Conservation (phyloP, 1,284 basidiomycete genomes). For the Moesziomyces antarcticus region DNA sequence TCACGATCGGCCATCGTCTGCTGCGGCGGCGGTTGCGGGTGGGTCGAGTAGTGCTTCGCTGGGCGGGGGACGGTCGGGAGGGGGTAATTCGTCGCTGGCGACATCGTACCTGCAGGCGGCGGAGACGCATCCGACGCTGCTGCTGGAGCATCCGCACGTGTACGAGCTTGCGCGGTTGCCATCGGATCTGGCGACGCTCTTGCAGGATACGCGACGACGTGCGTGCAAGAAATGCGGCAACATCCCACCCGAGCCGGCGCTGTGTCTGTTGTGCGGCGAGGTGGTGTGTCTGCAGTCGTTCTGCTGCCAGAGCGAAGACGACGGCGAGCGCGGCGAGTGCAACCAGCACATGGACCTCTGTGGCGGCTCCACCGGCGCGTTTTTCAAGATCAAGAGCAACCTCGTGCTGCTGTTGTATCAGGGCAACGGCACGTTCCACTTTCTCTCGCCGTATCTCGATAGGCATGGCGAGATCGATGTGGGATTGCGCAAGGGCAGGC, state of each 20-base stretch:
- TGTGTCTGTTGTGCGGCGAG: conserved; percentile 90
- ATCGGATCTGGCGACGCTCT: conserved; percentile 82
- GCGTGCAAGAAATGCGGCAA: conserved; percentile 82
- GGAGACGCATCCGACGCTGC: conserved; percentile 69
- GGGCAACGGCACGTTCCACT: conserved; percentile 85
- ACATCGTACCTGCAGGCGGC: conserved; percentile 49
- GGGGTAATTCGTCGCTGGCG: conserved; percentile 14
- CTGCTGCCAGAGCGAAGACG: conserved; percentile 84
- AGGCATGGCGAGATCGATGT: conserved; percentile 93
- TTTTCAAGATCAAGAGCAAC: conserved; percentile 91
- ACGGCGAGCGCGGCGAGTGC: conserved; percentile 78
- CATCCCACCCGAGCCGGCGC: conserved; percentile 84
- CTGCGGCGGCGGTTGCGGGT: conserved; percentile 15
- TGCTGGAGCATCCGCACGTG: conserved; percentile 79
- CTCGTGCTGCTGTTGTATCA: conserved; percentile 91
- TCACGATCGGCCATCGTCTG: conserved; percentile 36
- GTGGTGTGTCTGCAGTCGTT: conserved; percentile 91
- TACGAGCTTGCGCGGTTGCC: conserved; percentile 89
- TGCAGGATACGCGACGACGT: conserved; percentile 77
- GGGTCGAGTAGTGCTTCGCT: conserved; percentile 21
- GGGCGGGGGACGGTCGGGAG: conserved; percentile 29
- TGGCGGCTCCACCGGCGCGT: conserved; percentile 86
- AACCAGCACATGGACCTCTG: conserved; percentile 96
- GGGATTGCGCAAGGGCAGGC: conserved; percentile 86
- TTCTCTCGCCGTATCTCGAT: conserved; percentile 88